These are phyloP conservation scores for Tylopilus sp. DNA, from an alignment of 768 basidiomycete genomes.

Conservation along the genomic window DNA sequence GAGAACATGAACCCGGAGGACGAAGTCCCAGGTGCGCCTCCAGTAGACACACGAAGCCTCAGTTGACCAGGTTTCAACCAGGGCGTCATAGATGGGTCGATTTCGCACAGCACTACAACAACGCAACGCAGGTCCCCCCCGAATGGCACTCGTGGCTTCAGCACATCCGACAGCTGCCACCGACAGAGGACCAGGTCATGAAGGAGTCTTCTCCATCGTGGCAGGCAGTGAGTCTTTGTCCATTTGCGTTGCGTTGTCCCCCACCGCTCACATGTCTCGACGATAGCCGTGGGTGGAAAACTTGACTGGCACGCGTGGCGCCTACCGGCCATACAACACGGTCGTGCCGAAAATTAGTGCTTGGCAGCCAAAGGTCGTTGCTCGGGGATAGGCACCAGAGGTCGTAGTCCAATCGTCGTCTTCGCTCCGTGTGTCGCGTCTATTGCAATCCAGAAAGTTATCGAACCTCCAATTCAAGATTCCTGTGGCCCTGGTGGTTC, in stretches of 20 bases:
- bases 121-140: slow-evolving; percentile 91
- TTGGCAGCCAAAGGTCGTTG: slow-evolving; percentile 74
- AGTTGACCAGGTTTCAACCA: slow-evolving; percentile 25
- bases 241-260: background rate
- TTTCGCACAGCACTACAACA: slow-evolving; percentile 84
- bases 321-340: slow-evolving; percentile 88
- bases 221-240: slow-evolving; percentile 66
- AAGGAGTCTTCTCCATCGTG: slow-evolving; percentile 70
- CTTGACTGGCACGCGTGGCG: slow-evolving; percentile 89
- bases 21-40: slow-evolving; percentile 75
- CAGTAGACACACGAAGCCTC: background rate
- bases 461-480: no score
- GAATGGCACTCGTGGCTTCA: slow-evolving; percentile 97
- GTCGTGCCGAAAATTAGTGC: slow-evolving; percentile 73
- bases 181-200: slow-evolving; percentile 70
- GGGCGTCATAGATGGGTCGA: slow-evolving; percentile 98
- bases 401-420: background rate
- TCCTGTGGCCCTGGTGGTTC: no score
- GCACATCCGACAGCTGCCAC: slow-evolving; percentile 84
- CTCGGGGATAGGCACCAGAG: slow-evolving; percentile 37
- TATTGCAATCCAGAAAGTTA: background rate
- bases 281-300: slow-evolving; percentile 80
- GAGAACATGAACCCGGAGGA: slow-evolving; percentile 87
- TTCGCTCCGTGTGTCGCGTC: background rate
- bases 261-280: background rate